phyloP scores from a whole-genome alignment of 768 basidiomycete genomes.

The Suillus weaverae region DNA sequence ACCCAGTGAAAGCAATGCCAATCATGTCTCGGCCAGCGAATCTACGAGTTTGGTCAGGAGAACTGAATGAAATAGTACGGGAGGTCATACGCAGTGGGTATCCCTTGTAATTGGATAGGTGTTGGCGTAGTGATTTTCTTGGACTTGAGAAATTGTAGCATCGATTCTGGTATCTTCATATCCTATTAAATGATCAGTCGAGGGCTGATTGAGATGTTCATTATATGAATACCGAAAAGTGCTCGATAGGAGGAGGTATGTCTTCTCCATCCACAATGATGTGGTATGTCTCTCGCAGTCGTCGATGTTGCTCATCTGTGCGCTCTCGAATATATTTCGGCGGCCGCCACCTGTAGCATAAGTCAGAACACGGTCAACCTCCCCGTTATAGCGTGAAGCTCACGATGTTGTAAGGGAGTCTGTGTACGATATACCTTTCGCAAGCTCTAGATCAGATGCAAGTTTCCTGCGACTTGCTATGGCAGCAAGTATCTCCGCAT shows the following conservation, averaged over 20 bases:
- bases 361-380: slow-evolving; percentile 1
- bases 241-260: slow-evolving; percentile 89
- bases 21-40: slow-evolving; percentile 97
- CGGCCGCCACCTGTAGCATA: slow-evolving; percentile 72
- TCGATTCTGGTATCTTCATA: slow-evolving; percentile 94
- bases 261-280: slow-evolving; percentile 95
- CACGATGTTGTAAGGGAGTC: slow-evolving; percentile 84
- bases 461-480: slow-evolving; percentile 90
- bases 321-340: slow-evolving; percentile 80
- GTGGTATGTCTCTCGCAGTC: slow-evolving; percentile 86
- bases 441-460: slow-evolving; percentile 89
- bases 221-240: slow-evolving; percentile 61
- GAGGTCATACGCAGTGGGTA: slow-evolving; percentile 82
- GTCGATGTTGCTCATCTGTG: slow-evolving; percentile 65
- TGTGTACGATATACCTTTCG: slow-evolving; percentile 89
- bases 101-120: slow-evolving; percentile 96
- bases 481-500: slow-evolving; percentile 88
- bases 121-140: slow-evolving; percentile 88
- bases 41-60: slow-evolving; percentile 40
- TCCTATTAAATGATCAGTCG: slow-evolving; percentile 51
- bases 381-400: slow-evolving; percentile 24
- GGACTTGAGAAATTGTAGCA: slow-evolving; percentile 78
- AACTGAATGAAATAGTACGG: slow-evolving; percentile 1
- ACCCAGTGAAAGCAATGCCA: slow-evolving; percentile 98
- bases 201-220: neutral